phyloP scores from a whole-genome alignment of 371 early-diverging fungal species.

The Saksenaea oblongispora region DNA sequence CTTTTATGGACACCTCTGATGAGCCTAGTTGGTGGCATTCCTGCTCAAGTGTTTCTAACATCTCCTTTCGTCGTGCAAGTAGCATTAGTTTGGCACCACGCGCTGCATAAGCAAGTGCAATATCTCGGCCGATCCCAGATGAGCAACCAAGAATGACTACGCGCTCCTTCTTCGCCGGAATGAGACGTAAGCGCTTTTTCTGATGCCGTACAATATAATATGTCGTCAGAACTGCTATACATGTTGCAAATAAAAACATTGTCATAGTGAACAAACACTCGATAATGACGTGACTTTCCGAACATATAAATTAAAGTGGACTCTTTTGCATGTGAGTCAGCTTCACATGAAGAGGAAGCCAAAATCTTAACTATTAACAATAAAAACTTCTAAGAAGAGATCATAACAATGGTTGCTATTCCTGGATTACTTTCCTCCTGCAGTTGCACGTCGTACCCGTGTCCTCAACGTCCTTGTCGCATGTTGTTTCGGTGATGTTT shows the following conservation, averaged over 20 bases:
- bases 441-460: not conserved
- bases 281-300: too few relatives aligned
- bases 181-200: constrained; percentile 9
- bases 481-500: not conserved
- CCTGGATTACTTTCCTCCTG: too few relatives aligned
- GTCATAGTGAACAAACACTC: not conserved
- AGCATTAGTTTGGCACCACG: constrained; percentile 71
- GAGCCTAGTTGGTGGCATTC: constrained; percentile 45
- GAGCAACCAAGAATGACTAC: constrained; percentile 83
- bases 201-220: not conserved
- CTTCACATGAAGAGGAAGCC: too few relatives aligned
- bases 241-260: not conserved
- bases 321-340: too few relatives aligned
- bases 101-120: constrained; percentile 72
- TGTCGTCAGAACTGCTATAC: not conserved
- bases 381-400: too few relatives aligned
- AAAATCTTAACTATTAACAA: too few relatives aligned
- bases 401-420: too few relatives aligned
- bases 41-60: constrained; percentile 51
- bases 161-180: constrained; percentile 40
- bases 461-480: not conserved
- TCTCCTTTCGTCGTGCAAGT: constrained; percentile 63
- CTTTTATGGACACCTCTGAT: constrained; percentile 13
- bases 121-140: constrained; percentile 76
- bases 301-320: too few relatives aligned